phyloP scores from a whole-genome alignment of 2,329 filamentous ascomycete genomes.

The Claviceps monticola region DNA sequence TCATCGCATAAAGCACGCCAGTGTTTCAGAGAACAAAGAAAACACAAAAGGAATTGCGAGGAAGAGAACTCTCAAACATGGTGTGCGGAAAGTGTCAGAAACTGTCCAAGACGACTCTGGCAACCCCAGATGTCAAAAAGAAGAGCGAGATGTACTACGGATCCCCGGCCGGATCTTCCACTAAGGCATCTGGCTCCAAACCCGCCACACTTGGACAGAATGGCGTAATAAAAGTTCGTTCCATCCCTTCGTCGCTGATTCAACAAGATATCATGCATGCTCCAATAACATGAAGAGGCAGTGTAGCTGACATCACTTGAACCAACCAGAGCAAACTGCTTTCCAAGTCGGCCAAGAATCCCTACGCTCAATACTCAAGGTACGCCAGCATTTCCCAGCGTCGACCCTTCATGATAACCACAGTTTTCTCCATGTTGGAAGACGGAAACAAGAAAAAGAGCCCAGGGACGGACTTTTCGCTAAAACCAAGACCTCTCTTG shows the following conservation, averaged over 20 bases:
- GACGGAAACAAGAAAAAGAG: background rate
- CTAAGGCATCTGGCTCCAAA: constrained; percentile 25
- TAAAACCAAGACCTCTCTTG: background rate
- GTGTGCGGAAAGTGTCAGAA: constrained; percentile 53
- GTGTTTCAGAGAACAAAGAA: background rate
- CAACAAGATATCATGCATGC: background rate
- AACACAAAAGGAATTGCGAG: background rate
- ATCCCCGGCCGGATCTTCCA: constrained; percentile 30
- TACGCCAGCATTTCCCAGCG: background rate
- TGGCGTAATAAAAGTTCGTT: constrained; percentile 42
- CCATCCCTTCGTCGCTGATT: background rate
- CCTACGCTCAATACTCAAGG: constrained; percentile 46
- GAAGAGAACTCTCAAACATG: constrained; percentile 25
- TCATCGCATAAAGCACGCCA: too few relatives aligned
- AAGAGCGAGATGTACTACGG: constrained; percentile 54
- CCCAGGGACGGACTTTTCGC: too few relatives aligned
- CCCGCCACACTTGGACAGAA: constrained; percentile 42
- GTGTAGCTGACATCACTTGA: background rate
- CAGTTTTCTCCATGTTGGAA: background rate
- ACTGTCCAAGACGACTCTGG: constrained; percentile 43
- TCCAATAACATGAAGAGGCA: too few relatives aligned
- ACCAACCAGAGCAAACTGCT: constrained; percentile 43
- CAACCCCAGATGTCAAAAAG: constrained; percentile 51
- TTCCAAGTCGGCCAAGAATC: constrained; percentile 51
- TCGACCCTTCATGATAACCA: background rate